Percentiles rank a stretch among this genome's conserved stretches.
Conservation (phyloP, 805 yeast genomes). For the Myxozyma geophila region DNA sequence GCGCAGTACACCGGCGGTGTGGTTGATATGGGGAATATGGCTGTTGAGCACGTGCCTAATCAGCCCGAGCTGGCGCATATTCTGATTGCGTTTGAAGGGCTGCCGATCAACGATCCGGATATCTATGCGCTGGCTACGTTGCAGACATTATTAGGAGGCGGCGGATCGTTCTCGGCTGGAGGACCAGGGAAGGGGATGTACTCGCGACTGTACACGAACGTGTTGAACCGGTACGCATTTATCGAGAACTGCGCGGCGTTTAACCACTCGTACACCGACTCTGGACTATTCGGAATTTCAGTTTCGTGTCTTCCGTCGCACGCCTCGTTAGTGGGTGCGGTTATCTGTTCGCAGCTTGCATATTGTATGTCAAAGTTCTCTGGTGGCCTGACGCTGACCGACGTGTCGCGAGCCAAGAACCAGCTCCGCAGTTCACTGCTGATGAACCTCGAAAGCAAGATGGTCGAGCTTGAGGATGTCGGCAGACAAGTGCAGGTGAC, state of each 20-base stretch:
- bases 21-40: slow-evolving; percentile 27
- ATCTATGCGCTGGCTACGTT: slow-evolving; percentile 87
- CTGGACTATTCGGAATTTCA: slow-evolving; percentile 89
- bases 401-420: slow-evolving; percentile 87
- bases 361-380: slow-evolving; percentile 28
- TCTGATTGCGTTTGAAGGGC: slow-evolving; percentile 86
- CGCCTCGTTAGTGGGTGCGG: slow-evolving; percentile 79
- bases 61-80: slow-evolving; percentile 82
- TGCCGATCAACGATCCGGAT: slow-evolving; percentile 80
- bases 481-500: slow-evolving; percentile 87
- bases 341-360: slow-evolving; percentile 70
- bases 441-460: slow-evolving; percentile 90
- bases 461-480: slow-evolving; percentile 93
- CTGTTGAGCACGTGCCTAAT: slow-evolving; percentile 34
- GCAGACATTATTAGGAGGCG: slow-evolving; percentile 92
- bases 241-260: slow-evolving; percentile 87
- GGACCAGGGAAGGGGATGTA: slow-evolving; percentile 99
- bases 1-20: slow-evolving; percentile 64
- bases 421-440: slow-evolving; percentile 84
- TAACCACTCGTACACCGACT: slow-evolving; percentile 86
- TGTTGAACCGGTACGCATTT: slow-evolving; percentile 86
- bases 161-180: slow-evolving; percentile 97
- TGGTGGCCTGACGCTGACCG: slow-evolving; percentile 63
- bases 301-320: slow-evolving; percentile 85
- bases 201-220: slow-evolving; percentile 87